A percentile compares a stretch with the other conserved stretches of the same genome.
Evolutionary conservation across 1,284 basidiomycete species (phyloP).

Genomic region (Leccinum pallidistipes): DNA sequence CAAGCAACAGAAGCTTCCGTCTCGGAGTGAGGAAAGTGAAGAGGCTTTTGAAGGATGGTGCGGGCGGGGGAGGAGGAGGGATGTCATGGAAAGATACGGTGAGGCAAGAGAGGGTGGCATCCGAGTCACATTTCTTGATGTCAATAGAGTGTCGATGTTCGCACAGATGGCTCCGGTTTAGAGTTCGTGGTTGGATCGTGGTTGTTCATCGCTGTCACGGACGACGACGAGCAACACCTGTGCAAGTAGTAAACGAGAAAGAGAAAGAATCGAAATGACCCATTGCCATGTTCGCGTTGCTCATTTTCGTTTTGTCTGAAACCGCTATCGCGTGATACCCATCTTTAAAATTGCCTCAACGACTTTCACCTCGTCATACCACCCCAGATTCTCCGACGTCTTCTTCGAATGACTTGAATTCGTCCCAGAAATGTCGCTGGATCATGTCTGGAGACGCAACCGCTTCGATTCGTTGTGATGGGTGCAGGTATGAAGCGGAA

Average conservation of each 20-base stretch:
- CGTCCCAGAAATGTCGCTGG: too few species aligned
- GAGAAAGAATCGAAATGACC: background rate
- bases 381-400: too few species aligned
- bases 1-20: constrained; percentile 54
- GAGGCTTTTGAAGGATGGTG: constrained; percentile 52
- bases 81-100: constrained; percentile 15
- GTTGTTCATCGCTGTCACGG: constrained; percentile 34
- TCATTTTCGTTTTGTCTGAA: constrained; percentile 28
- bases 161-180: constrained; percentile 17
- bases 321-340: background rate
- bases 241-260: constrained; percentile 4
- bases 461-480: too few species aligned
- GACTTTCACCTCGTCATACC: too few species aligned
- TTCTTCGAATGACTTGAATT: too few species aligned
- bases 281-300: background rate
- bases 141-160: constrained; percentile 19
- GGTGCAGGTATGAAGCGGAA: too few species aligned
- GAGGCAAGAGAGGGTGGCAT: constrained; percentile 12
- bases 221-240: constrained; percentile 30
- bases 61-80: constrained; percentile 11
- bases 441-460: too few species aligned
- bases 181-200: constrained; percentile 22
- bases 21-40: constrained; percentile 53
- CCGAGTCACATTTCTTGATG: constrained; percentile 15
- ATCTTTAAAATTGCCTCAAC: too few species aligned